Evolutionary conservation across 2,329 filamentous ascomycete species (phyloP).

Genomic region (Colletotrichum chlorophyti): DNA sequence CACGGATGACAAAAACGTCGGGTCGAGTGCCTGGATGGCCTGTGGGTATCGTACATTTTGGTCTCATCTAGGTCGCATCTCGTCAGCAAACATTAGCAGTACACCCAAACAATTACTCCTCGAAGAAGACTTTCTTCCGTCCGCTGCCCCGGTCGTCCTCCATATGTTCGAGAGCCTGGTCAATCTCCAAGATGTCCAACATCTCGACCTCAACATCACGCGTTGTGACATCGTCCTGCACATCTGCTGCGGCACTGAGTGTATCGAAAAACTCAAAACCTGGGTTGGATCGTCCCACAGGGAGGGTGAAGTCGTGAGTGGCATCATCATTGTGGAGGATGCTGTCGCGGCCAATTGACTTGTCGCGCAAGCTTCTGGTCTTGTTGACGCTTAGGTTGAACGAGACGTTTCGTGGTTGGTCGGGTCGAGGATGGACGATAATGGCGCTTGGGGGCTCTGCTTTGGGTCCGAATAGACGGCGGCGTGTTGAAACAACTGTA

Average conservation of each 20-base stretch:
- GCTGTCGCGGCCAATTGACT: slow-evolving; percentile 13
- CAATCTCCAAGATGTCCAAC: slow-evolving; percentile 71
- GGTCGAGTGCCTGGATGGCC: slow-evolving; percentile 3
- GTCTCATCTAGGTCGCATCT: slow-evolving; percentile 17
- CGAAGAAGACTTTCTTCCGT: slow-evolving; percentile 60
- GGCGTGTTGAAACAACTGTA: slow-evolving; percentile 40
- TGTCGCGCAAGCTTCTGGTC: slow-evolving; percentile 23
- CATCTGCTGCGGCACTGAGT: slow-evolving; percentile 60
- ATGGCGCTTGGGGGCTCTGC: slow-evolving; percentile 57
- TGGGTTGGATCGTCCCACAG: slow-evolving; percentile 39
- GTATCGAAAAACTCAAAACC: slow-evolving; percentile 60
- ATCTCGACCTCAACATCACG: slow-evolving; percentile 66
- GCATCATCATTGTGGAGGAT: slow-evolving; percentile 19
- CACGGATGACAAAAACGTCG: neutral
- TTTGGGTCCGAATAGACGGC: slow-evolving; percentile 37
- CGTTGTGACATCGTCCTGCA: slow-evolving; percentile 53
- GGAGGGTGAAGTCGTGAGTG: slow-evolving; percentile 31
- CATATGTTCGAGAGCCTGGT: slow-evolving; percentile 64
- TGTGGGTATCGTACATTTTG: slow-evolving; percentile 48
- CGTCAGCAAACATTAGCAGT: slow-evolving; percentile 23
- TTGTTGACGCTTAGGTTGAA: slow-evolving; percentile 59
- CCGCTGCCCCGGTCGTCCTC: slow-evolving; percentile 55
- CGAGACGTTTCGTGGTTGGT: slow-evolving; percentile 44
- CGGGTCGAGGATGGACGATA: slow-evolving; percentile 57
- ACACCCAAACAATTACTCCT: slow-evolving; percentile 37